phyloP scores from a whole-genome alignment of 108 stramenopile genomes.

The Pseudonitzschia multiseries region DNA sequence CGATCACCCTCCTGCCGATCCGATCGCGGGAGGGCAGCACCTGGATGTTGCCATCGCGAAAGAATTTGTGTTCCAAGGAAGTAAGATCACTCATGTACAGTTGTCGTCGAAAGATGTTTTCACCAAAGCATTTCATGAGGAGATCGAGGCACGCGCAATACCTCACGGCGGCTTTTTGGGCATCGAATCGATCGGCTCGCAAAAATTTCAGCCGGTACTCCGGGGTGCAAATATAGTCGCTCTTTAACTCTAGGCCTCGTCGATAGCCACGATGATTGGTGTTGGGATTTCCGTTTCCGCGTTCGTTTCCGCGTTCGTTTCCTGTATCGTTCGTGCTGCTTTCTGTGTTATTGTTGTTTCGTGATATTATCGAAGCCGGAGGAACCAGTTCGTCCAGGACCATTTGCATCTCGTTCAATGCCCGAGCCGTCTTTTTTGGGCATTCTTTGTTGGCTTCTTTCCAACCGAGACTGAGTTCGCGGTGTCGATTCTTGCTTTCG shows the following conservation, averaged over 20 bases:
- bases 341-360: background rate
- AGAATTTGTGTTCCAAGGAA: background rate
- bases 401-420: background rate
- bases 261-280: background rate
- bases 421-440: background rate
- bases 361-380: background rate
- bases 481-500: background rate
- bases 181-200: constrained; percentile 11
- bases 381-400: constrained; percentile 11
- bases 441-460: background rate
- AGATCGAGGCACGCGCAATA: constrained; percentile 2
- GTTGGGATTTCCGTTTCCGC: too few relatives aligned
- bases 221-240: background rate
- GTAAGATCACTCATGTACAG: constrained; percentile 4
- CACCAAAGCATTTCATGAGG: background rate
- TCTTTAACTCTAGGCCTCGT: constrained; percentile 6
- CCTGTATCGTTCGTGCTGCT: background rate
- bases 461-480: background rate
- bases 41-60: background rate
- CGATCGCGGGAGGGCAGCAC: constrained; percentile 12
- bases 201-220: background rate
- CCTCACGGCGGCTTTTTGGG: background rate
- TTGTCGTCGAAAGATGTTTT: background rate
- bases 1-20: background rate
- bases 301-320: too few relatives aligned